phyloP scores from a whole-genome alignment of 1,139 yeast genomes.

The Debaryomyces nepalensis region DNA sequence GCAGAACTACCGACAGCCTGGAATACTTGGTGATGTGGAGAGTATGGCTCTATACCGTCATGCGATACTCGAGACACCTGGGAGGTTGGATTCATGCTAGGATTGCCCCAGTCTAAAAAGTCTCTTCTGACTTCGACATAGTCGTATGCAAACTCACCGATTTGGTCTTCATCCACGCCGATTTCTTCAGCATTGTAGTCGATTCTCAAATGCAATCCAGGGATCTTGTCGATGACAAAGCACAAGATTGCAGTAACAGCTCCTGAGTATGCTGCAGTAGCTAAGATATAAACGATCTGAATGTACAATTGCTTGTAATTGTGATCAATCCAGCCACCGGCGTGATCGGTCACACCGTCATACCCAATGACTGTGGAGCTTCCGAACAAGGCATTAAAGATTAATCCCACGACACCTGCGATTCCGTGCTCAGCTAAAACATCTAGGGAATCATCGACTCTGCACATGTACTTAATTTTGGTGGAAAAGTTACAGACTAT shows the following conservation, averaged over 20 bases:
- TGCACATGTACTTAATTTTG: slow-evolving; percentile 76
- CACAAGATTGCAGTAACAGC: slow-evolving; percentile 81
- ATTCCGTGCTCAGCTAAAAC: slow-evolving; percentile 97
- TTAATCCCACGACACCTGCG: slow-evolving; percentile 87
- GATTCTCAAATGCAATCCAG: slow-evolving; percentile 81
- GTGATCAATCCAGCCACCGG: slow-evolving; percentile 91
- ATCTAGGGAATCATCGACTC: slow-evolving; percentile 93
- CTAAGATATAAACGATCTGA: slow-evolving; percentile 82
- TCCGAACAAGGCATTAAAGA: slow-evolving; percentile 88
- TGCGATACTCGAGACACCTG: not conserved
- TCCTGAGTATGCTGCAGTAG: slow-evolving; percentile 74
- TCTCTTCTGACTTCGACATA: slow-evolving; percentile 96
- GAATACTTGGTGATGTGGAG: slow-evolving; percentile 3
- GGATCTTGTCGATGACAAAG: slow-evolving; percentile 72
- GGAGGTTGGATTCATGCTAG: slow-evolving; percentile 1
- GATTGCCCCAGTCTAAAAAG: slow-evolving; percentile 68
- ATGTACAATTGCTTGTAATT: slow-evolving; percentile 91
- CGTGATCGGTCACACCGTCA: slow-evolving; percentile 80
- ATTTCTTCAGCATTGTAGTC: slow-evolving; percentile 82
- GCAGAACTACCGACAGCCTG: slow-evolving; percentile 10
- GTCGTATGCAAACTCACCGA: slow-evolving; percentile 98
- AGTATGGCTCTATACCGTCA: not conserved
- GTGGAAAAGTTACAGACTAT: slow-evolving; percentile 88
- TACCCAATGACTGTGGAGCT: slow-evolving; percentile 88
- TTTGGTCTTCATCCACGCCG: slow-evolving; percentile 96